A percentile compares a stretch with the other conserved stretches of the same genome.
phyloP scores from a whole-genome alignment of 2,329 filamentous ascomycete genomes.

The Alternaria sp. region DNA sequence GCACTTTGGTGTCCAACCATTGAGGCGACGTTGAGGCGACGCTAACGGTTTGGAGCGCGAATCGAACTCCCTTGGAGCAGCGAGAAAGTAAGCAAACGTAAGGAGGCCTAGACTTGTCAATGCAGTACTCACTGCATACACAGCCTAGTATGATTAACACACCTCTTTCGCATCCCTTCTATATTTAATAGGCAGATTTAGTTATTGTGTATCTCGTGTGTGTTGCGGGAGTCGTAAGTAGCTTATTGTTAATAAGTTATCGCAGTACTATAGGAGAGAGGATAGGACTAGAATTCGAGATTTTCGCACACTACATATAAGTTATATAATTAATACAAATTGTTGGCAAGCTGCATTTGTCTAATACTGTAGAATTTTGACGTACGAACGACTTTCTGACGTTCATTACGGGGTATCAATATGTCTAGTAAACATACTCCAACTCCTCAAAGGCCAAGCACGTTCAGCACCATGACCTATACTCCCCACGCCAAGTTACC shows the following conservation, averaged over 20 bases:
- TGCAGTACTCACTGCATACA: not conserved
- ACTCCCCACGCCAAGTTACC: not conserved
- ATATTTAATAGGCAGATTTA: no score
- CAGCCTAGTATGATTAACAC: no score
- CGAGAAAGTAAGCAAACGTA: not conserved
- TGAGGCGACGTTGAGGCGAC: no score
- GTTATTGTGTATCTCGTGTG: no score
- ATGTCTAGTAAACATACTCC: not conserved
- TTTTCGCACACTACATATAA: no score
- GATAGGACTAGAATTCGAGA: no score
- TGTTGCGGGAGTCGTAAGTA: no score
- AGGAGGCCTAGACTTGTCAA: not conserved
- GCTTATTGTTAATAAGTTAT: no score
- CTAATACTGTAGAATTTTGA: not conserved
- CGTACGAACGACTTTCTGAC: not conserved
- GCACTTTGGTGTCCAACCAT: no score
- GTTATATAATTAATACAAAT: not conserved
- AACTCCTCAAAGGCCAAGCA: not conserved
- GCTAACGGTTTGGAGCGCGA: not conserved
- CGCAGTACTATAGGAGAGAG: no score
- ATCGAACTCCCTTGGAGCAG: not conserved
- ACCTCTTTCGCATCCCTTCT: no score
- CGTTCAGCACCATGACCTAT: not conserved
- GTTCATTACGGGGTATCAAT: not conserved
- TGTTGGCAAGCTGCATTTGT: not conserved